phyloP scores from a whole-genome alignment of 257 asterid genomes.

The Ilex aquifolium region DNA sequence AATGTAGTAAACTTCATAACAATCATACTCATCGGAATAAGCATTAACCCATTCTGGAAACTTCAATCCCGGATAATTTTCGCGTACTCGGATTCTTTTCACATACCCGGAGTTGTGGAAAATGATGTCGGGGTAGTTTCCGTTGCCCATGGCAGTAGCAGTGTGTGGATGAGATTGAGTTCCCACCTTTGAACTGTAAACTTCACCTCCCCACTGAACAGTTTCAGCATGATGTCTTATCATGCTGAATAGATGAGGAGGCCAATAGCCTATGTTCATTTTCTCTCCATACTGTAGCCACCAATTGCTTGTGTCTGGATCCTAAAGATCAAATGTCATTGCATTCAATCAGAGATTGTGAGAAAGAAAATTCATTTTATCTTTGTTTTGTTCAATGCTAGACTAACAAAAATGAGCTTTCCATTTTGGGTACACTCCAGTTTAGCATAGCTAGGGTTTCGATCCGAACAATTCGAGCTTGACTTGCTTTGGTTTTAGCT shows the following conservation, averaged over 20 bases:
- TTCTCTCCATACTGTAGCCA: slow-evolving; percentile 59
- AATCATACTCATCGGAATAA: slow-evolving; percentile 47
- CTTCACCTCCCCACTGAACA: slow-evolving; percentile 81
- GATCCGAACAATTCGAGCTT: too few species aligned
- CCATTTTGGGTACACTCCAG: too few species aligned
- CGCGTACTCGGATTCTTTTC: slow-evolving; percentile 42
- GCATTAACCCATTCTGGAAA: slow-evolving; percentile 30
- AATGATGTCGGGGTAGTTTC: slow-evolving; percentile 24
- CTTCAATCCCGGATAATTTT: slow-evolving; percentile 20
- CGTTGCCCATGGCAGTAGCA: slow-evolving; percentile 54
- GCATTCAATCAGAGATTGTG: too few species aligned
- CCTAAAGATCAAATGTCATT: slow-evolving; percentile 20
- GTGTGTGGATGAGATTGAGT: slow-evolving; percentile 37
- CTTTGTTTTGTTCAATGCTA: too few species aligned
- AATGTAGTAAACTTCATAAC: slow-evolving; percentile 29
- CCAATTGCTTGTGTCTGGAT: slow-evolving; percentile 42
- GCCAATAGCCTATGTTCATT: slow-evolving; percentile 60
- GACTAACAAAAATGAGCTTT: too few species aligned
- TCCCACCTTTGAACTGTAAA: slow-evolving; percentile 51
- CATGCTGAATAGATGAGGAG: slow-evolving; percentile 28
- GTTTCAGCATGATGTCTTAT: slow-evolving; percentile 30
- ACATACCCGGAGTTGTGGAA: slow-evolving; percentile 30
- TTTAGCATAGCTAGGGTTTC: too few species aligned
- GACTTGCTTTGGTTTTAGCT: too few species aligned
- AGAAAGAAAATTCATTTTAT: too few species aligned